A percentile compares a stretch with the other conserved stretches of the same genome.
phyloP scores from a whole-genome alignment of 345 rosid genomes.

The Linum lewisii region DNA sequence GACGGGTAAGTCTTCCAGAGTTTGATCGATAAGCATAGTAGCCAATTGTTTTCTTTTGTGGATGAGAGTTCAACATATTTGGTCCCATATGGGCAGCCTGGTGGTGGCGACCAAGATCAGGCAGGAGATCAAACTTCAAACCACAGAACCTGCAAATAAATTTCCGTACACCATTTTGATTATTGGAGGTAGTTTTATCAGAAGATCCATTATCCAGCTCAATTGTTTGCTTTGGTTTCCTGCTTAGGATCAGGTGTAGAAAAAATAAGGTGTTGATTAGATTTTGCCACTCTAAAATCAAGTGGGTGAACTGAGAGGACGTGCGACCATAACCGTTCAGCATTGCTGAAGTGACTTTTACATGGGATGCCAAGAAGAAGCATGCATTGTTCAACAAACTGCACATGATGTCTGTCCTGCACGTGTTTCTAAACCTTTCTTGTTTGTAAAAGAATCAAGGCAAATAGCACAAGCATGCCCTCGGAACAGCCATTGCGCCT shows the following conservation, averaged over 20 bases:
- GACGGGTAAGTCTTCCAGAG: constrained; percentile 87
- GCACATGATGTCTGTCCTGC: too few relatives aligned
- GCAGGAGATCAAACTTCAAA: constrained; percentile 77
- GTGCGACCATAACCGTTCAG: too few relatives aligned
- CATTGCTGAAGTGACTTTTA: too few relatives aligned
- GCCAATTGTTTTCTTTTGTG: constrained; percentile 58
- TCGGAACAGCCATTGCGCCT: constrained; percentile 70
- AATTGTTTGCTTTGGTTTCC: constrained; percentile 33
- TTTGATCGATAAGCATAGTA: constrained; percentile 64
- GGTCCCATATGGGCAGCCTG: constrained; percentile 96
- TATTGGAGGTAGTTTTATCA: constrained; percentile 37
- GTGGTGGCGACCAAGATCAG: constrained; percentile 99
- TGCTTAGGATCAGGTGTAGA: too few relatives aligned
- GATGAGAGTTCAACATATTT: constrained; percentile 42
- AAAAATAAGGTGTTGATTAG: too few relatives aligned
- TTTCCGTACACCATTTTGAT: constrained; percentile 35
- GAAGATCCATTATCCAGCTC: constrained; percentile 30
- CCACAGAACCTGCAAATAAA: constrained; percentile 86
- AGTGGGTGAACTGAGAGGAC: too few relatives aligned
- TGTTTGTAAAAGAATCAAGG: too few relatives aligned
- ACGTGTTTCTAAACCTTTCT: too few relatives aligned
- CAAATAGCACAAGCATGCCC: too few relatives aligned
- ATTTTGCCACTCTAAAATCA: too few relatives aligned
- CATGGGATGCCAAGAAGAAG: too few relatives aligned
- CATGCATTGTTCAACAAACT: too few relatives aligned